phyloP scores from a whole-genome alignment of 495 filamentous ascomycete species.

The Neurospora sp. region DNA sequence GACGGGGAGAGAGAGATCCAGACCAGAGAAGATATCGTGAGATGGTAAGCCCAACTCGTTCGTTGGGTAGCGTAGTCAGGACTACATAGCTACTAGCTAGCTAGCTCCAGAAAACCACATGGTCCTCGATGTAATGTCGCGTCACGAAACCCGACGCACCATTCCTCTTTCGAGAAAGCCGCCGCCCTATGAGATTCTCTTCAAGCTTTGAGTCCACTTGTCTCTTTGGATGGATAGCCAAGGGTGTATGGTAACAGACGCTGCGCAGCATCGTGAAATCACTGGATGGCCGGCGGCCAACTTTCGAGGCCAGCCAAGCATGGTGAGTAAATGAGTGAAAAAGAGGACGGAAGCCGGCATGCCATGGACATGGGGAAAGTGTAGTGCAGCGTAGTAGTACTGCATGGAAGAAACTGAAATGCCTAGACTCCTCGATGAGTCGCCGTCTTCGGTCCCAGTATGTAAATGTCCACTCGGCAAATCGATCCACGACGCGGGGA shows the following conservation, averaged over 20 bases:
- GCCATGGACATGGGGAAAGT: neutral
- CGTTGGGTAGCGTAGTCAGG: neutral
- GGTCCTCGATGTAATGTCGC: neutral
- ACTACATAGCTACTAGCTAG: neutral
- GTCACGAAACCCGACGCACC: neutral
- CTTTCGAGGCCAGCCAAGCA: neutral
- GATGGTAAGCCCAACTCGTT: neutral
- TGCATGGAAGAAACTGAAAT: neutral
- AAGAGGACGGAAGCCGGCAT: neutral
- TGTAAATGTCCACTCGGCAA: neutral
- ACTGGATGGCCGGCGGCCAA: neutral
- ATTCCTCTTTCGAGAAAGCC: neutral
- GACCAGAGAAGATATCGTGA: neutral
- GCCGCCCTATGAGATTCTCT: neutral
- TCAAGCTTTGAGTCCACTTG: neutral
- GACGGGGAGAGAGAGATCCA: neutral
- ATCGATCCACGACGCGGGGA: neutral
- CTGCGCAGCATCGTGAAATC: neutral
- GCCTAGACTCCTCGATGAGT: neutral
- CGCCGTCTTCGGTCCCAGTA: neutral
- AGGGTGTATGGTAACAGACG: neutral
- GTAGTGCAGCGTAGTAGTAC: neutral
- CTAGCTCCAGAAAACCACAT: neutral
- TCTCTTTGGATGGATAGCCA: neutral
- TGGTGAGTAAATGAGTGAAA: neutral